Conservation (phyloP, 768 basidiomycete species). For the Hemileccinum impolitum region DNA sequence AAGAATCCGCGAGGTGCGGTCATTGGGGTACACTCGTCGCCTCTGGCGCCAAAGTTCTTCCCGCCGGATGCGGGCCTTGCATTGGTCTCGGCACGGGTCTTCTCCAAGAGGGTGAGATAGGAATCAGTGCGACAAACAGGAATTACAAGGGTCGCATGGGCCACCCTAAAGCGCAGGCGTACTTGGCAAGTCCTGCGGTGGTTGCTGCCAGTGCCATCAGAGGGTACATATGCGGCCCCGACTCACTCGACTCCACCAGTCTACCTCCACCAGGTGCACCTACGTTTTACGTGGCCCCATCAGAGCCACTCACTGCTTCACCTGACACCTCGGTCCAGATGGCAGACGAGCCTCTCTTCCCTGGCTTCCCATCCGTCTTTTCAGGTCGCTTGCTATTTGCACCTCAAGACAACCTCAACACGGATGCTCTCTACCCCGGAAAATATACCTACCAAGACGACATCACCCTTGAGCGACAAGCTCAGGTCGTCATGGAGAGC, state of each 20-base stretch:
- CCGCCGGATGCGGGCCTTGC: conserved; percentile 96
- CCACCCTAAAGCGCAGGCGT: conserved; percentile 89
- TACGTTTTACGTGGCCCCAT: conserved; percentile 50
- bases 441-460: conserved; percentile 99
- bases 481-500: conserved; percentile 98
- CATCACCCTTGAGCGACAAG: conserved; percentile 91
- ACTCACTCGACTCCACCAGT: conserved; percentile 50
- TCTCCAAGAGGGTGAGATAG: conserved; percentile 90
- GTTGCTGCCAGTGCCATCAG: conserved; percentile 94
- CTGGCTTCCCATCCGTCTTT: conserved; percentile 82
- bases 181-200: conserved; percentile 94
- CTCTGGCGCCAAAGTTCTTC: conserved; percentile 90
- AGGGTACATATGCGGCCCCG: conserved; percentile 86
- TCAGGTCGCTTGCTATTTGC: conserved; percentile 84
- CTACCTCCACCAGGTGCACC: conserved; percentile 54
- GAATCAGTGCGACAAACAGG: conserved; percentile 97
- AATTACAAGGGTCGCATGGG: conserved; percentile 99
- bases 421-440: conserved; percentile 97
- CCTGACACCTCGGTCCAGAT: conserved; percentile 23
- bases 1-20: conserved; percentile 79
- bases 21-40: conserved; percentile 85
- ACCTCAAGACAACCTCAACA: conserved; percentile 97
- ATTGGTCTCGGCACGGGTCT: conserved; percentile 94
- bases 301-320: conserved; percentile 28
- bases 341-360: conserved; percentile 61